phyloP scores from a whole-genome alignment of 371 early-diverging fungal species.

The Lichtheimia hyalospora region DNA sequence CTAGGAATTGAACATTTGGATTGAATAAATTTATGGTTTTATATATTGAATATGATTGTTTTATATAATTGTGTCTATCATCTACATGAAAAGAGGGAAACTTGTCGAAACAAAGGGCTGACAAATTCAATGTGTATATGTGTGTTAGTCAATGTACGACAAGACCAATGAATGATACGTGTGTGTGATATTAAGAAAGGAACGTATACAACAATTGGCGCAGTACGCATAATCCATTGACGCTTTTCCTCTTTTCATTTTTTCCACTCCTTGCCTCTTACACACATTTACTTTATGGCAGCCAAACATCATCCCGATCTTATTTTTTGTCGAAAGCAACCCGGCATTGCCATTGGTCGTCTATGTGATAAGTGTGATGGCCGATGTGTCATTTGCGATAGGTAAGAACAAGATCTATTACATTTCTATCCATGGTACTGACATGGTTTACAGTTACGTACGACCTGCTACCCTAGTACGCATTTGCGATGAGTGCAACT shows the following conservation, averaged over 20 bases:
- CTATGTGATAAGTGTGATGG: slow-evolving; percentile 96
- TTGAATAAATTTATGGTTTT: too few species aligned
- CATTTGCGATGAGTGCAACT: slow-evolving; percentile 97
- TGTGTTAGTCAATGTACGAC: too few species aligned
- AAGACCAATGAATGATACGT: too few species aligned
- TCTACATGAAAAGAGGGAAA: neutral
- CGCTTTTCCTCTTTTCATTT: neutral
- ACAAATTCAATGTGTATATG: neutral
- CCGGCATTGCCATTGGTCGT: slow-evolving; percentile 96
- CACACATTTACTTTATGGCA: slow-evolving; percentile 47
- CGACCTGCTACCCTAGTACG: slow-evolving; percentile 86
- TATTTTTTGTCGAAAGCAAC: slow-evolving; percentile 94
- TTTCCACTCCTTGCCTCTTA: neutral
- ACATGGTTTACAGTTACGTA: slow-evolving; percentile 58
- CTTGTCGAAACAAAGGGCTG: neutral
- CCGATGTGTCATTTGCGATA: slow-evolving; percentile 94
- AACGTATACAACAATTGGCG: too few species aligned
- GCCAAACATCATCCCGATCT: slow-evolving; percentile 93
- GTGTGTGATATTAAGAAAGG: too few species aligned
- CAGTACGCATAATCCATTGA: neutral
- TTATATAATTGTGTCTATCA: too few species aligned
- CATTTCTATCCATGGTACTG: neutral
- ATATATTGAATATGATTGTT: too few species aligned
- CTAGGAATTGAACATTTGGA: too few species aligned
- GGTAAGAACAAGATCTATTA: slow-evolving; percentile 38